phyloP scores from a whole-genome alignment of 1,284 basidiomycete species.

The Fomitiporia mediterranea region DNA sequence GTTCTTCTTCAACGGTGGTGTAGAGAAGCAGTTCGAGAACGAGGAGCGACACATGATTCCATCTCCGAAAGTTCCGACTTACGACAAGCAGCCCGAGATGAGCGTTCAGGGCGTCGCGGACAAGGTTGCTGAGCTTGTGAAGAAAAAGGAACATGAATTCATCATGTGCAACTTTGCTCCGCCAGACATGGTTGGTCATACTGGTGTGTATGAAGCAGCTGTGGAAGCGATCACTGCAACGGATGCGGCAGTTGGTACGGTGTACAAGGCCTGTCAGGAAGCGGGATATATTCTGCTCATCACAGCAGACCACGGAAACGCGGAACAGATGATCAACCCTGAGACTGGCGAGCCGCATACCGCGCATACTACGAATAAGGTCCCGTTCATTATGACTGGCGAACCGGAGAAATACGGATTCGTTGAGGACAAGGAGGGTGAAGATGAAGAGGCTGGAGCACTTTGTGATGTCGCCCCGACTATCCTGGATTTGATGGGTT shows the following conservation, averaged over 20 bases:
- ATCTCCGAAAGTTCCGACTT: constrained; percentile 86
- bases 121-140: constrained; percentile 83
- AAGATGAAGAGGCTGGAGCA: constrained; percentile 59
- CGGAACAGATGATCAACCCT: constrained; percentile 86
- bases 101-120: constrained; percentile 81
- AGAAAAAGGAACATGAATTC: constrained; percentile 68
- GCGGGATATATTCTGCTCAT: constrained; percentile 82
- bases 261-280: constrained; percentile 79
- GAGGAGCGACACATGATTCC: constrained; percentile 86
- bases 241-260: constrained; percentile 80
- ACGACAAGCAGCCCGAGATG: constrained; percentile 87
- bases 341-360: constrained; percentile 83
- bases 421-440: constrained; percentile 38
- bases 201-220: constrained; percentile 84
- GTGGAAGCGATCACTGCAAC: constrained; percentile 80
- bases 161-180: constrained; percentile 96
- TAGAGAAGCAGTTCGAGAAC: constrained; percentile 83
- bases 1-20: constrained; percentile 95
- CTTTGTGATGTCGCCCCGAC: constrained; percentile 88
- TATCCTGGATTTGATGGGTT: constrained; percentile 67
- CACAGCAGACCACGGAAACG: constrained; percentile 92
- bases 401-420: constrained; percentile 48
- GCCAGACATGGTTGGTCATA: constrained; percentile 93
- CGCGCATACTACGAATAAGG: constrained; percentile 80
- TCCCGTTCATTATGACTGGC: constrained; percentile 76